Conservation (phyloP, 352 stramenopile genomes). For the Phytophthora aleatoria region DNA sequence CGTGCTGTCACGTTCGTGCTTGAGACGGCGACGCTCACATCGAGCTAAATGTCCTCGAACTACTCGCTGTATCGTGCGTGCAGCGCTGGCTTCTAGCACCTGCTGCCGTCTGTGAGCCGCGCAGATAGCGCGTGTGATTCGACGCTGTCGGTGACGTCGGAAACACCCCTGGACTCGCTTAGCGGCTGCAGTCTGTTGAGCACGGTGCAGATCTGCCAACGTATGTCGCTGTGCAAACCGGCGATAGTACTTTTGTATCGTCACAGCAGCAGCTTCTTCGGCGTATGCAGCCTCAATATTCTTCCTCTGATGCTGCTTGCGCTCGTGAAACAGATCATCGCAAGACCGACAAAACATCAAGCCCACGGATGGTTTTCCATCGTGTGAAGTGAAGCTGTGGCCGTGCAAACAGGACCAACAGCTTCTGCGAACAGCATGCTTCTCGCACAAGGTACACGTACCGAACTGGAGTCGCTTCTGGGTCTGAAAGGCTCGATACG, state of each 20-base stretch:
- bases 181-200: constrained; percentile 30
- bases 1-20: constrained; percentile 28
- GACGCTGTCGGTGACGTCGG: constrained; percentile 35
- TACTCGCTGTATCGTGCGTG: constrained; percentile 36
- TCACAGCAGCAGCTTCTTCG: constrained; percentile 37
- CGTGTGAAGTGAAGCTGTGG: background rate
- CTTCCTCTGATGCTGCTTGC: constrained; percentile 23
- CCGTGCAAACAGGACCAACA: constrained; percentile 45
- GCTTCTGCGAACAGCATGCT: constrained; percentile 39
- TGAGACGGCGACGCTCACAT: constrained; percentile 8
- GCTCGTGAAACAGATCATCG: constrained; percentile 40
- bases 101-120: constrained; percentile 32
- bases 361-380: constrained; percentile 1
- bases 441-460: constrained; percentile 48
- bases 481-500: constrained; percentile 46
- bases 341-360: constrained; percentile 56
- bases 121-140: constrained; percentile 40
- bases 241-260: constrained; percentile 50
- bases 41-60: constrained; percentile 40
- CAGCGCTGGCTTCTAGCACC: constrained; percentile 23
- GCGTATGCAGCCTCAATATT: constrained; percentile 32
- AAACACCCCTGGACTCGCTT: constrained; percentile 48
- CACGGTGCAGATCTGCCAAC: constrained; percentile 26
- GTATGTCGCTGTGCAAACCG: constrained; percentile 48
- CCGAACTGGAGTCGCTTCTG: constrained; percentile 28